phyloP scores from a whole-genome alignment of 768 basidiomycete species.

The Gelatoporia subvermispora region DNA sequence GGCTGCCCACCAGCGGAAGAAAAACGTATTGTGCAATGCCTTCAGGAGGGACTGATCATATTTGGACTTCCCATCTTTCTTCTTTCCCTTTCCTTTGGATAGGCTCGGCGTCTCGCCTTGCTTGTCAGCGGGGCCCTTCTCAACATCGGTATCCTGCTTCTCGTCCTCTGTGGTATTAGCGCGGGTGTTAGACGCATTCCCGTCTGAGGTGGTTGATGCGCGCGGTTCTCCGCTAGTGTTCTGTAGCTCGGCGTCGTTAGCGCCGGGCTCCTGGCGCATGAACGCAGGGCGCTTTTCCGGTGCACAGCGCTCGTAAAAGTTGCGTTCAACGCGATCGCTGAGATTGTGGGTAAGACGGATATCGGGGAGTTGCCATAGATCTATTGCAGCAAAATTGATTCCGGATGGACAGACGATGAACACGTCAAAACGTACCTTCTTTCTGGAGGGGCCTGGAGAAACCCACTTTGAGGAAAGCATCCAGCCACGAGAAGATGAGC shows the following conservation, averaged over 20 bases:
- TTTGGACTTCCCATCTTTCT: conserved; percentile 6
- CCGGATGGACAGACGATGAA: background rate
- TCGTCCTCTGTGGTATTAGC: background rate
- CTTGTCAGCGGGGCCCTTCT: conserved; percentile 10
- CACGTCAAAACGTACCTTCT: conserved; percentile 37
- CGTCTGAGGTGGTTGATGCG: background rate
- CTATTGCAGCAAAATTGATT: conserved; percentile 24
- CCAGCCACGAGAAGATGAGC: conserved; percentile 49
- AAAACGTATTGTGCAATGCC: conserved; percentile 44
- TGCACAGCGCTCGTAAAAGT: conserved; percentile 47
- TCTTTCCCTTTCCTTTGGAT: conserved; percentile 4
- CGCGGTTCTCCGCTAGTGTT: background rate
- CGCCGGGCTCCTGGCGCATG: background rate
- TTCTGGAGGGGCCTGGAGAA: conserved; percentile 53
- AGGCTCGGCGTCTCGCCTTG: background rate
- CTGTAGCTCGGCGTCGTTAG: background rate
- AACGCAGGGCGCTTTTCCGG: conserved; percentile 40
- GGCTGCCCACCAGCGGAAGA: conserved; percentile 40
- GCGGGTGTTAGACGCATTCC: too few relatives aligned
- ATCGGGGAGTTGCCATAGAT: conserved; percentile 48
- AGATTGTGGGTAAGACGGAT: conserved; percentile 32
- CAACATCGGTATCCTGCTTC: background rate
- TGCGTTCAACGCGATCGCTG: conserved; percentile 38
- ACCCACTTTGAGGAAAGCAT: conserved; percentile 50
- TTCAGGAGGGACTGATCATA: conserved; percentile 48